Base-by-base conservation (phyloP, 2,329 filamentous ascomycete species). In the Fusarium sp. region DNA sequence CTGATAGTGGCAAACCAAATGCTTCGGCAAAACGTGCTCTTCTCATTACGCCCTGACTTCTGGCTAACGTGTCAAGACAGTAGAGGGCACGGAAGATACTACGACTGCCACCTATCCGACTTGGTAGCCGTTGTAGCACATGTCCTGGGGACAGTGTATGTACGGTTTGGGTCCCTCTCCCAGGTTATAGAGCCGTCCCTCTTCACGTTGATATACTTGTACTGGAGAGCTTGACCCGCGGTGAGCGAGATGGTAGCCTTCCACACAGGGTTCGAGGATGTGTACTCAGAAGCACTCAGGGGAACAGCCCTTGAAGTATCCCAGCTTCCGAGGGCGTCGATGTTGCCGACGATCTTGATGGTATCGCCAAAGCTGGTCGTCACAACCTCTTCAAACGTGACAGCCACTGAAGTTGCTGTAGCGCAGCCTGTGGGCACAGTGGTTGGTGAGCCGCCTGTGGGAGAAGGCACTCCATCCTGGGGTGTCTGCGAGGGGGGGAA, bases 131-230 rank as follows among this genome's bases (percentile, higher is more conserved):
- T 62, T 9, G 67, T 71, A 14, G 67, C 65, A 49, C 74, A 76
- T 1, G 71, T 64, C 60, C 64, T 66, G 38, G 72, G 72, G 13
- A 75, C 73, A 9, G 68, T 70, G 53, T 73, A 75, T 3, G 59
- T 68, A 39, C 78, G 80, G 70, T 85, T 82, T 0, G 81, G 79
- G 45, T 88, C 88, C 44, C 76, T 78, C 76, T 92, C 89, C 88
- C 89, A 92, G 3, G 75, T 79, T 9, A 89, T 74, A 0, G 75
- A 76, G 0, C 86, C 84, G 65, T 83, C 80, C 1, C 73, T 68
- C 54, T 79, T 78, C 37, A 88, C 80, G 45, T 84, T 82, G 66
- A 92, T 82, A 70, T 85, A 92, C 77, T 92, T 91, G 73, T 91
- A 92, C 76, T 86, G 69, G 38, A 92, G 77, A 3, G 73, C 75